Evolutionary conservation across 2,329 filamentous ascomycete genomes (phyloP), one percentile per base, ranked within the genome.

Genomic region (Ceratocystis cubensis): DNA sequence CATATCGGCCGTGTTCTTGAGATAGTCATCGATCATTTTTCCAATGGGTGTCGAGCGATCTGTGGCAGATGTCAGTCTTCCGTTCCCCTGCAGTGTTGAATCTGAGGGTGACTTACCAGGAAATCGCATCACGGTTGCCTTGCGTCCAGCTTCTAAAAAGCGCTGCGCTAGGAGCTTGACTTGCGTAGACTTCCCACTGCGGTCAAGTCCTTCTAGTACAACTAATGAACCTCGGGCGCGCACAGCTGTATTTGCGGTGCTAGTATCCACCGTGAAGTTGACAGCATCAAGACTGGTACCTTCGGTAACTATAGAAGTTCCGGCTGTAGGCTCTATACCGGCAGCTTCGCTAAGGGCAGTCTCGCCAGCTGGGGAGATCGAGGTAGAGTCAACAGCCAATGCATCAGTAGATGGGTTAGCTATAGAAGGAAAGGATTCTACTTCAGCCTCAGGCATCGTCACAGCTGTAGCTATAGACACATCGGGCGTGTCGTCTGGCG

Each of bases 121-220:
- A 71, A 85, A 85, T 56, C 82, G 75, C 79, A 84, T 80, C 41
- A 80, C 76, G 74, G 79, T 77, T 61, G 83, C 81, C 56, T 76
- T 75, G 67, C 74, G 73, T 4, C 81, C 81, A 65, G 76, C 75
- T 70, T 80, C 78, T 5, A 78, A 74, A 67, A 84, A 79, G 25
- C 78, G 73, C 75, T 82, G 75, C 75, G 82, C 80, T 63, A 96
- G 78, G 59, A 85, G 77, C 72, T 86, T 82, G 71, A 90, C 92
- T 81, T 96, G 92, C 44, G 91, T 96, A 25, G 91, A 93, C 81
- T 96, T 96, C 66, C 92, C 92, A 56, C 91, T 91, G 70, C 91
- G 85, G 72, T 96, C 92, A 69, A 96, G 80, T 1, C 92, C 92
- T 78, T 96, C 92, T 66, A 96, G 84, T 3, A 93, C 88, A 65